Evolutionary conservation across 139 green algal species (phyloP).

Genomic region (Chlorella sp.): DNA sequence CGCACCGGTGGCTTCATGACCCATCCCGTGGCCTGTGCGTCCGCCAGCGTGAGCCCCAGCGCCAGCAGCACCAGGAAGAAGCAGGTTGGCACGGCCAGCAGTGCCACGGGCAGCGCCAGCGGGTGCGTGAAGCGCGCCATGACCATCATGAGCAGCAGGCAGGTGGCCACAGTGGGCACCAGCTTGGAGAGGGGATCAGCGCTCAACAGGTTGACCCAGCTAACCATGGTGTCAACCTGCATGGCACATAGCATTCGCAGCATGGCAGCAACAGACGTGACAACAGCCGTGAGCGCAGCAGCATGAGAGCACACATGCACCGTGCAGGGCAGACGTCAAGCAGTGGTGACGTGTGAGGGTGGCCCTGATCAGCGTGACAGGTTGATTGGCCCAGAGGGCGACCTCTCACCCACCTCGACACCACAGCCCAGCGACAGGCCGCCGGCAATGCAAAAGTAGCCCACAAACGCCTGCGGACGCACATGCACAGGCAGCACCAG

Average conservation of each 20-base stretch:
- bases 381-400: no score
- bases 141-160: constrained; percentile 32
- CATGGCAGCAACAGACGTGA: no score
- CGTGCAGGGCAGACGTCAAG: no score
- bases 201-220: constrained; percentile 33
- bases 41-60: constrained; percentile 27
- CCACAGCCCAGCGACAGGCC: constrained; percentile 40
- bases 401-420: constrained; percentile 2
- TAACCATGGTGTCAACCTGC: constrained; percentile 27
- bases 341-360: no score
- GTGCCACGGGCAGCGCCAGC: constrained; percentile 50
- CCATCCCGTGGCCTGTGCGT: constrained; percentile 56
- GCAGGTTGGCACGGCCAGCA: constrained; percentile 38
- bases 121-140: constrained; percentile 44
- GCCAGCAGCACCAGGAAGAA: constrained; percentile 45
- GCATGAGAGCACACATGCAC: no score
- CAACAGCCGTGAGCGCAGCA: no score
- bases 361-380: no score
- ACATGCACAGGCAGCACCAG: not conserved
- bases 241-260: no score
- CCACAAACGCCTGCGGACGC: constrained; percentile 12
- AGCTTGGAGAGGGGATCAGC: constrained; percentile 47
- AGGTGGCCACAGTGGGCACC: constrained; percentile 32
- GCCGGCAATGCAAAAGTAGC: constrained; percentile 63
- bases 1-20: constrained; percentile 46